Percentiles rank a stretch among this genome's conserved stretches.
Conservation (phyloP, 192 early-diverging fungal genomes). For the Coemansia sp. region DNA sequence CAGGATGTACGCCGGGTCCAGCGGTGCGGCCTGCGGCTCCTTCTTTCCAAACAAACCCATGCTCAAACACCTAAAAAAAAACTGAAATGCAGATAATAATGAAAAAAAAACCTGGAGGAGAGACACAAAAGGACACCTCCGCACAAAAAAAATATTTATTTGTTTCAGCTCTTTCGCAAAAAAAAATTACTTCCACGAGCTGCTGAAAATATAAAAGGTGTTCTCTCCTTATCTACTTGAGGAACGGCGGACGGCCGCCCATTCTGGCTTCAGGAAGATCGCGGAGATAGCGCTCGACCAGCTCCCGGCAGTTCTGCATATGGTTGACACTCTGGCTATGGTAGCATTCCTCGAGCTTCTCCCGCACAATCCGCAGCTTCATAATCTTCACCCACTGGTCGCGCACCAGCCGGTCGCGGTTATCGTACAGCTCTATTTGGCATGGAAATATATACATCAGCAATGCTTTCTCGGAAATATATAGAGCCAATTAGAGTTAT, state of each 20-base stretch:
- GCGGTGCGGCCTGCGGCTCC: slow-evolving; percentile 39
- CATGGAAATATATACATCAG: background rate
- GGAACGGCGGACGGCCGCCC: slow-evolving; percentile 37
- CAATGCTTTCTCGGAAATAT: background rate
- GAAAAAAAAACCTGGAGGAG: slow-evolving; percentile 10
- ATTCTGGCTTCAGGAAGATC: slow-evolving; percentile 46
- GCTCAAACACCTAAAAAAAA: background rate
- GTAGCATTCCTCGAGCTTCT: slow-evolving; percentile 90
- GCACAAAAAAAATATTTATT: background rate
- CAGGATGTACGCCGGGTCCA: slow-evolving; percentile 32
- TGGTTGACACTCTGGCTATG: slow-evolving; percentile 90
- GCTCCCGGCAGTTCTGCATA: slow-evolving; percentile 83
- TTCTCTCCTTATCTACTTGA: slow-evolving; percentile 5
- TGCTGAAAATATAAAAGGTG: background rate
- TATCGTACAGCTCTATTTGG: slow-evolving; percentile 43
- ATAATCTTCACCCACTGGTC: slow-evolving; percentile 90
- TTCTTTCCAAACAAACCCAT: slow-evolving; percentile 31
- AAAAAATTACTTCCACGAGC: background rate
- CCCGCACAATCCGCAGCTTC: slow-evolving; percentile 77
- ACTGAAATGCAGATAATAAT: background rate
- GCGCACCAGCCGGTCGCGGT: slow-evolving; percentile 72
- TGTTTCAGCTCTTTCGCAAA: background rate
- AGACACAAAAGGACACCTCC: background rate
- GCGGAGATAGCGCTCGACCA: slow-evolving; percentile 78
- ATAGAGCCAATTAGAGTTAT: background rate